These are phyloP conservation scores for Xylaria intraflava DNA, from an alignment of 495 filamentous ascomycete genomes.

Conservation along the genomic window DNA sequence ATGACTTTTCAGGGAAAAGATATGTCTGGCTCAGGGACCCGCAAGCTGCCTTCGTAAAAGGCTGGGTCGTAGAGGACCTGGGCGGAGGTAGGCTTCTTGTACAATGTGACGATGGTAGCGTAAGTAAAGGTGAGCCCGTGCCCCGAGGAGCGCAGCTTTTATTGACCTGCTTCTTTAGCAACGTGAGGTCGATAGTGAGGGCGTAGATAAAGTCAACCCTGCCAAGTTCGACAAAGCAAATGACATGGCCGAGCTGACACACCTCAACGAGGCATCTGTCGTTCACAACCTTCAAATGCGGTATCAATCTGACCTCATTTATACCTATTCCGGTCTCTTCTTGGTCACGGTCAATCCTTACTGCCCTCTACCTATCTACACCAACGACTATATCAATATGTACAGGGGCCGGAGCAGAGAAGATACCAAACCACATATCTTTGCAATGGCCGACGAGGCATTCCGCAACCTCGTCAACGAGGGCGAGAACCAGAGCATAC, in stretches of 20 bases:
- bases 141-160: neutral
- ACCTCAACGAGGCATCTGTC: slow-evolving; percentile 95
- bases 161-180: slow-evolving; percentile 49
- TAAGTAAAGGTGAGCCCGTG: slow-evolving; percentile 39
- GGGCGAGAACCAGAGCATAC: slow-evolving; percentile 92
- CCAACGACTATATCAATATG: slow-evolving; percentile 93
- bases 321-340: slow-evolving; percentile 98
- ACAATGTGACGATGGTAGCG: slow-evolving; percentile 89
- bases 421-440: slow-evolving; percentile 96
- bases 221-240: slow-evolving; percentile 98
- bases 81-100: slow-evolving; percentile 63
- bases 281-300: slow-evolving; percentile 93
- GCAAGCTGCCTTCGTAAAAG: slow-evolving; percentile 80
- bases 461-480: slow-evolving; percentile 94
- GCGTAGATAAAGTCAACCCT: slow-evolving; percentile 96
- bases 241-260: slow-evolving; percentile 98
- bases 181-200: slow-evolving; percentile 75
- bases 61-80: slow-evolving; percentile 81
- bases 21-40: slow-evolving; percentile 95
- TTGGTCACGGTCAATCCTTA: slow-evolving; percentile 97
- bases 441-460: slow-evolving; percentile 95
- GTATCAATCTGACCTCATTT: slow-evolving; percentile 93
- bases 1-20: slow-evolving; percentile 97
- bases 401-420: slow-evolving; percentile 86
- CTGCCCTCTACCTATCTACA: slow-evolving; percentile 89